Percentiles rank a stretch among this genome's conserved stretches.
Conservation (phyloP, 768 basidiomycete genomes). For the Lactifluus pinguis region DNA sequence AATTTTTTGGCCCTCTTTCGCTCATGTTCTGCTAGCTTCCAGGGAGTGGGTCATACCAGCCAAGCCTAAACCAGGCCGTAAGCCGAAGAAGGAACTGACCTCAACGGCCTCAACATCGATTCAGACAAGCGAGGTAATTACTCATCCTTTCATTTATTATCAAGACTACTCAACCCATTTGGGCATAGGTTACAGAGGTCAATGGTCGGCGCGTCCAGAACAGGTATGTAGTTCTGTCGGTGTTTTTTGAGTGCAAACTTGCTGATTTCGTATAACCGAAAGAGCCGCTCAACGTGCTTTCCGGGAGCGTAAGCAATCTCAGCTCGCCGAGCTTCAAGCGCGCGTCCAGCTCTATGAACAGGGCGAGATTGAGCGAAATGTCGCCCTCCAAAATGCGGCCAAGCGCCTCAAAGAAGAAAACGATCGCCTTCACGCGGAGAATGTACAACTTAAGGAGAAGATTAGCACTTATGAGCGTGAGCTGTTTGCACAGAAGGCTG, state of each 20-base stretch:
- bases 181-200: constrained; percentile 31
- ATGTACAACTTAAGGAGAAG: constrained; percentile 43
- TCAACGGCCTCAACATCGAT: constrained; percentile 22
- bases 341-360: constrained; percentile 80
- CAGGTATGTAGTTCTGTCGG: constrained; percentile 31
- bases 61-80: constrained; percentile 79
- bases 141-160: background rate
- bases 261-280: background rate
- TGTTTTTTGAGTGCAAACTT: background rate
- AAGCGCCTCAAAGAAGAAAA: constrained; percentile 86
- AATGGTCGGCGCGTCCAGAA: constrained; percentile 72
- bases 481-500: constrained; percentile 16
- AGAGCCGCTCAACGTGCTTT: constrained; percentile 88
- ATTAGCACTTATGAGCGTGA: constrained; percentile 26
- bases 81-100: constrained; percentile 65
- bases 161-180: constrained; percentile 17
- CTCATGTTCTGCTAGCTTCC: constrained; percentile 43
- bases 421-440: constrained; percentile 61
- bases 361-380: constrained; percentile 83
- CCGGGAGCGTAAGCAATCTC: constrained; percentile 81
- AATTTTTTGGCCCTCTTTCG: background rate
- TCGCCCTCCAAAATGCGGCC: constrained; percentile 73
- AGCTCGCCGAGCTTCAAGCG: constrained; percentile 80
- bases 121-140: constrained; percentile 43
- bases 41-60: constrained; percentile 86